Evolutionary conservation across 83 land plant genomes (phyloP).

Genomic region (Thuja plicata): DNA sequence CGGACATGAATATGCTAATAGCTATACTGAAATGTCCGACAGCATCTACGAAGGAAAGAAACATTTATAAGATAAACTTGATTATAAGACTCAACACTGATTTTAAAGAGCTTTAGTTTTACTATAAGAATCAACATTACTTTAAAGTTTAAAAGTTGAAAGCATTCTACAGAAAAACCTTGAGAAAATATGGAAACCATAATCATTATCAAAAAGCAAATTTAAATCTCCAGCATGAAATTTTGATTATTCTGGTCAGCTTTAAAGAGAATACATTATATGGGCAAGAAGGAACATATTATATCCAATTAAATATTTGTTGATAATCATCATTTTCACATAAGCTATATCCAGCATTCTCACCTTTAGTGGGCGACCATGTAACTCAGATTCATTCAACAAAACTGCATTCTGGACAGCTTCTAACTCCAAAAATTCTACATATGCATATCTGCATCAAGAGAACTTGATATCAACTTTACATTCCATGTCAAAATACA

Average conservation of each 20-base stretch:
- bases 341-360: not conserved
- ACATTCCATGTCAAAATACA: not conserved
- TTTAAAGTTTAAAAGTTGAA: not conserved
- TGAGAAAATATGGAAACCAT: not conserved
- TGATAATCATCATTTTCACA: not conserved
- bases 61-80: not conserved
- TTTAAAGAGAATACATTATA: not conserved
- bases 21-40: not conserved
- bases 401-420: slow-evolving; percentile 82
- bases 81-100: not conserved
- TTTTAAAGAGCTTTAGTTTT: not conserved
- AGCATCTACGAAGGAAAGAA: not conserved
- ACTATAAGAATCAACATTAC: not conserved
- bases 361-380: slow-evolving; percentile 80
- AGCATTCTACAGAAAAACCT: not conserved
- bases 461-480: not conserved
- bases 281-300: not conserved
- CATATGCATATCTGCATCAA: slow-evolving; percentile 66
- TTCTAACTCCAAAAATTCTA: slow-evolving; percentile 79
- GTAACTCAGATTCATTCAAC: slow-evolving; percentile 78
- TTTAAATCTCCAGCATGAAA: not conserved
- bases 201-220: not conserved
- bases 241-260: not conserved
- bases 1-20: not conserved
- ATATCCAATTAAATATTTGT: not conserved